Evolutionary conservation across 305 asterid genomes (phyloP).

Genomic region (Rubia tinctorum): DNA sequence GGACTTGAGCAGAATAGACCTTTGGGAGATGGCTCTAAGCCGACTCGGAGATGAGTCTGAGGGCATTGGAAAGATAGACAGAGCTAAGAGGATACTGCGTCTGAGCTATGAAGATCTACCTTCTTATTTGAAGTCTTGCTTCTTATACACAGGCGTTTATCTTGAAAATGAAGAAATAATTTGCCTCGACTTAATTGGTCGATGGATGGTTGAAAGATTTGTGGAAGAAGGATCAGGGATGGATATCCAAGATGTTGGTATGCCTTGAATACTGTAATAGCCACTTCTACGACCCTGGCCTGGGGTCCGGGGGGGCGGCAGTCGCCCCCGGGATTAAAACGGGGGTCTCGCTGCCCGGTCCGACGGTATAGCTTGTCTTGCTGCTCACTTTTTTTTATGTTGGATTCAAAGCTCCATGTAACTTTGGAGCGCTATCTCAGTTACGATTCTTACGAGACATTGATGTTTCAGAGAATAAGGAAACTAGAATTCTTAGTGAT

Average conservation of each 20-base stretch:
- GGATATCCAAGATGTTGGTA: no score
- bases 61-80: background rate
- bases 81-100: constrained; percentile 1
- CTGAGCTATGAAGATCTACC: constrained; percentile 18
- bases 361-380: no score
- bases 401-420: background rate
- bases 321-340: no score
- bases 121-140: constrained; percentile 3
- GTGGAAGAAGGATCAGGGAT: background rate
- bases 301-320: no score
- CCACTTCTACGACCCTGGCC: no score
- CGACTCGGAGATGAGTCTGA: constrained; percentile 1
- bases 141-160: constrained; percentile 5
- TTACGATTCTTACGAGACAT: background rate
- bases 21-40: constrained; percentile 8
- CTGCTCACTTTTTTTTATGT: background rate
- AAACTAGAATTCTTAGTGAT: background rate
- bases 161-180: constrained; percentile 11
- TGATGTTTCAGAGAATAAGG: background rate
- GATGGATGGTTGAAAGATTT: constrained; percentile 19
- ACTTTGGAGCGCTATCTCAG: background rate
- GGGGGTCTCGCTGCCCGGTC: no score
- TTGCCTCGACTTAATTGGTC: background rate
- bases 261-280: no score
- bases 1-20: background rate